These are phyloP conservation scores for Paulownia fortunei DNA, from an alignment of 257 asterid species.

Conservation along the genomic window DNA sequence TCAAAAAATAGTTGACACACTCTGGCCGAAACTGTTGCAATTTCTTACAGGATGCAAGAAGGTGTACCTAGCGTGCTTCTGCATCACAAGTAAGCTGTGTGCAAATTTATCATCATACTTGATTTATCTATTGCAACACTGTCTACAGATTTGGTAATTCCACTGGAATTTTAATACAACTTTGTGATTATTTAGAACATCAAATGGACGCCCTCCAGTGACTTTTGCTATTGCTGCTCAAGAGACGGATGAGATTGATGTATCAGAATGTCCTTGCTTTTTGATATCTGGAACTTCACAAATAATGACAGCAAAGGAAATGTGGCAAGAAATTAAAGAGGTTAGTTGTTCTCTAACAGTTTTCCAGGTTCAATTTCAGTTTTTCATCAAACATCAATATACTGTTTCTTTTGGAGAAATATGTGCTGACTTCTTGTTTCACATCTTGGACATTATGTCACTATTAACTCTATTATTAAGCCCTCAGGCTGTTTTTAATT, in stretches of 20 bases:
- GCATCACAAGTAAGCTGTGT: conserved; percentile 73
- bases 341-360: conserved; percentile 37
- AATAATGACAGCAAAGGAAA: conserved; percentile 62
- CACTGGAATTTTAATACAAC: neutral
- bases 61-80: conserved; percentile 61
- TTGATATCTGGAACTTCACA: conserved; percentile 62
- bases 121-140: neutral
- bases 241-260: conserved; percentile 65
- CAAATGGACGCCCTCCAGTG: conserved; percentile 63
- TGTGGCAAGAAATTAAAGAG: conserved; percentile 87
- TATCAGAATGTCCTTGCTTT: conserved; percentile 82
- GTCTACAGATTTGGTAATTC: neutral
- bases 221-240: conserved; percentile 78
- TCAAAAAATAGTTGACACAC: neutral
- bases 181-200: conserved; percentile 48
- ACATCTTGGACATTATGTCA: neutral
- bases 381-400: neutral
- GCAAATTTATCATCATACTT: neutral
- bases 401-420: neutral
- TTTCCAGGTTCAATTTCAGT: neutral
- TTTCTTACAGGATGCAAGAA: conserved; percentile 34
- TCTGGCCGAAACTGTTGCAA: neutral
- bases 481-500: neutral
- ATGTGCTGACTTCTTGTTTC: neutral
- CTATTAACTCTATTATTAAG: neutral